Base-by-base conservation (phyloP, 306 rosid genomes). In the Ormosia semicastrata region DNA sequence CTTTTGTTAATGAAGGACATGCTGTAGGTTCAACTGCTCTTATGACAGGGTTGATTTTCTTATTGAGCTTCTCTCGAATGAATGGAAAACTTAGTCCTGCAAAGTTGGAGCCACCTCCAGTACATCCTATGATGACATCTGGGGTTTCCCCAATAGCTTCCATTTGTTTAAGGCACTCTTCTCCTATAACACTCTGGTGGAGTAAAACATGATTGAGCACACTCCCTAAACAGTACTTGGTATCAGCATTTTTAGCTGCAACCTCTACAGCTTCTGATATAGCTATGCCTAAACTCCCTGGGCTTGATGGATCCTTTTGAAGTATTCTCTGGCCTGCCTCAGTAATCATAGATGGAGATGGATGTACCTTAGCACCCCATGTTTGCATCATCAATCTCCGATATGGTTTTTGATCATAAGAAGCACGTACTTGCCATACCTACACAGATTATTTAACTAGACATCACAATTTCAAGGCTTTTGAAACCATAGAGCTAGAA, bases 351-450 rank as follows among this genome's bases (percentile, higher is more conserved):
- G 99, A 95, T n/a, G 98, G 98, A 76, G 99, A 95, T 29, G 99
- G 93, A 50, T 93, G 97, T 14, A 95, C 99, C 58, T 89, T 89
- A 72, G 97, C 98, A n/a, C 98, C 98, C 98, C 97, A 95, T 47
- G 99, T 95, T 86, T 95, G 88, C 99, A 95, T 95, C 99, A 95
- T 93, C 83, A 93, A 11, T 80, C 92, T 89, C 10, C 99, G 87
- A 76, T 95, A 93, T 5, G 98, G 99, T 77, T 95, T 95, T 50
- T 87, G 87, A 85, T 95, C 98, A 43, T 86, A 95, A 1, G 99
- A 95, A 2, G 99, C 96, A 2, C 96, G 94, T 14, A 95, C 99
- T 90, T 95, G 99, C 99, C 99, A 93, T 76, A 95, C 98, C 98
- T 95, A 77, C 36, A 68, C 8, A 66, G 5, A 39, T 57, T 72